Base-by-base conservation (phyloP, 192 early-diverging fungal genomes). In the Podila verticillata region DNA sequence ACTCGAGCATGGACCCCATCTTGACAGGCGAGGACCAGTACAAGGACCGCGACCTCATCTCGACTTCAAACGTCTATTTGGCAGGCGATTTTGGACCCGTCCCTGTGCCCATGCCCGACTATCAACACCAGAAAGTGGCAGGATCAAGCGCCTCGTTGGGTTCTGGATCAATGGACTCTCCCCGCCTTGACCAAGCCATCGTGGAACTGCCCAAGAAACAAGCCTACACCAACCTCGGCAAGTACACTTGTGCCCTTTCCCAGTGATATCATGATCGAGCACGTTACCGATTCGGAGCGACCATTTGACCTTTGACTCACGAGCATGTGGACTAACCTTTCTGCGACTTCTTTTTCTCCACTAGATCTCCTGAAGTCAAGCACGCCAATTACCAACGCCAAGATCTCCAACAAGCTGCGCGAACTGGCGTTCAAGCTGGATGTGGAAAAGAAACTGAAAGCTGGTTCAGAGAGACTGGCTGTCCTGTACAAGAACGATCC, bases 401-500 rank as follows among this genome's bases (percentile, higher is more conserved):
- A 92, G 83, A 88, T 94, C 48, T 91, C 92, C 44, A 83, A 92
- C 75, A 96, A 96, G 82, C 86, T 98, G 24, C 89, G 91, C 39
- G 95, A 97, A 82, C 87, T 97, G 34, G 91, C 91, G 39, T 92
- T 90, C 74, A 98, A 98, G 84, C 90, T 99, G 19, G 94, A 96
- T 62, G 92, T 99, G 24, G 98, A 99, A 85, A 91, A 88, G 72
- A 96, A 97, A 83, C 91, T 99, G n/a, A 87, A 92, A 70, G 92
- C 89, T 32, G 96, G 94, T 32, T 93, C 92, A 13, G 89, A 95
- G 72, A 84, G 89, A 54, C 90, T 97, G 70, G 88, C 86, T 44
- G 84, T 85, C 7, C 57, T 71, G 7, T 82, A 85, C 35, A 85
- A 86, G 68, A 77, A 82, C 56, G 83, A 89, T 56, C 86, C 86